phyloP scores from a whole-genome alignment of 345 rosid species.

The Eucalyptus curtisii region DNA sequence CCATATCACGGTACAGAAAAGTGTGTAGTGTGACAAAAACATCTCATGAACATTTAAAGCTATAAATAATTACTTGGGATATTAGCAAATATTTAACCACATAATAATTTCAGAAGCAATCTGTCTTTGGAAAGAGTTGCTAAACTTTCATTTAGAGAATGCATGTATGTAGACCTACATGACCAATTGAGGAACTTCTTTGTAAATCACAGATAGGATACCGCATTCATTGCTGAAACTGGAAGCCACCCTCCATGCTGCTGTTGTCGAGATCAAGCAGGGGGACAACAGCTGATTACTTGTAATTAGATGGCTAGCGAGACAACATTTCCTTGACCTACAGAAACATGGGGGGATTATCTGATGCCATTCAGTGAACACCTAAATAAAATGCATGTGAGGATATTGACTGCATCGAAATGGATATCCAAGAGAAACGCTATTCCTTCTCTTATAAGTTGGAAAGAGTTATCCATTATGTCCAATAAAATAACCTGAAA shows the following conservation, averaged over 20 bases:
- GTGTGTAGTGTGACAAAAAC: neutral
- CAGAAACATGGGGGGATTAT: neutral
- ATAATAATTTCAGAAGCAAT: neutral
- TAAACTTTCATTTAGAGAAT: neutral
- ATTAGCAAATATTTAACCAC: neutral
- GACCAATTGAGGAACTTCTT: neutral
- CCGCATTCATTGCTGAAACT: slow-evolving; percentile 31
- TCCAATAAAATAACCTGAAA: neutral
- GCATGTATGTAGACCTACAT: neutral
- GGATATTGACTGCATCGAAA: neutral
- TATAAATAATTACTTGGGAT: neutral
- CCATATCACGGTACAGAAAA: neutral
- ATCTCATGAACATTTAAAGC: neutral
- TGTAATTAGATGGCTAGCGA: neutral
- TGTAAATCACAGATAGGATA: neutral
- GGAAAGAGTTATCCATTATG: neutral
- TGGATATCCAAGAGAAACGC: neutral
- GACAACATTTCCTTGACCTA: neutral
- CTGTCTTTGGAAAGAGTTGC: neutral
- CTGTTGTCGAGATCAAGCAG: slow-evolving; percentile 25
- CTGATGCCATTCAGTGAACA: neutral
- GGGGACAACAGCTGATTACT: neutral
- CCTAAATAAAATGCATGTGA: neutral
- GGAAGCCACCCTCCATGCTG: slow-evolving; percentile 37
- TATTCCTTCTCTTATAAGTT: neutral